Percentiles rank a stretch among this genome's conserved stretches.
These are phyloP conservation scores for Wilcoxina mikolae DNA, from an alignment of 495 filamentous ascomycete genomes.

Conservation along the genomic window DNA sequence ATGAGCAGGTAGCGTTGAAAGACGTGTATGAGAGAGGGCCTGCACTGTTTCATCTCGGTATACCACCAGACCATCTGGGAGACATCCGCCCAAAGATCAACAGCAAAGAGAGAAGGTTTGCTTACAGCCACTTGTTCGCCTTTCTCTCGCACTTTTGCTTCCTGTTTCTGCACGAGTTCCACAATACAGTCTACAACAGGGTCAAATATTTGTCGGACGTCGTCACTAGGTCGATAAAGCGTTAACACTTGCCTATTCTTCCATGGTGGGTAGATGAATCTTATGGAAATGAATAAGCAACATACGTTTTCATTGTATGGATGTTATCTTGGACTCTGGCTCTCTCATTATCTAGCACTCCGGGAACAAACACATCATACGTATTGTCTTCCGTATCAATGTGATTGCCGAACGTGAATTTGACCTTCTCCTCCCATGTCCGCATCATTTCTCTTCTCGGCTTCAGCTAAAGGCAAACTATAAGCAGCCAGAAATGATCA, in stretches of 20 bases:
- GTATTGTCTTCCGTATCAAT: constrained; percentile 28
- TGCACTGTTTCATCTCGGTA: too few relatives aligned
- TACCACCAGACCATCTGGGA: too few relatives aligned
- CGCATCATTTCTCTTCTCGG: constrained; percentile 35
- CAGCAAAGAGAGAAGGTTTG: too few relatives aligned
- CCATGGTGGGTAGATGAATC: neutral
- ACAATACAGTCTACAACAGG: constrained; percentile 46
- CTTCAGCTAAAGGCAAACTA: too few relatives aligned
- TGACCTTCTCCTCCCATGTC: constrained; percentile 29
- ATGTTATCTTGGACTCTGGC: constrained; percentile 49
- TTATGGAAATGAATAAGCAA: too few relatives aligned
- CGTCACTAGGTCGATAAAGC: neutral
- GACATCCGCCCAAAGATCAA: too few relatives aligned
- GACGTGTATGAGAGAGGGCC: too few relatives aligned
- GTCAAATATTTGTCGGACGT: constrained; percentile 39
- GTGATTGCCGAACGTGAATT: constrained; percentile 25
- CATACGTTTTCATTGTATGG: constrained; percentile 39
- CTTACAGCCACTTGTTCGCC: neutral
- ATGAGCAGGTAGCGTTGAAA: too few relatives aligned
- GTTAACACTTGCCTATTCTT: neutral
- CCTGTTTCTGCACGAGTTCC: constrained; percentile 45
- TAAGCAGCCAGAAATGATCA: too few relatives aligned
- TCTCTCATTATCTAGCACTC: constrained; percentile 53
- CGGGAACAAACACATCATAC: constrained; percentile 40
- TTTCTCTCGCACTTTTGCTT: constrained; percentile 12